Conservation (phyloP, 495 filamentous ascomycete species). For the Podospora pseudopauciseta region DNA sequence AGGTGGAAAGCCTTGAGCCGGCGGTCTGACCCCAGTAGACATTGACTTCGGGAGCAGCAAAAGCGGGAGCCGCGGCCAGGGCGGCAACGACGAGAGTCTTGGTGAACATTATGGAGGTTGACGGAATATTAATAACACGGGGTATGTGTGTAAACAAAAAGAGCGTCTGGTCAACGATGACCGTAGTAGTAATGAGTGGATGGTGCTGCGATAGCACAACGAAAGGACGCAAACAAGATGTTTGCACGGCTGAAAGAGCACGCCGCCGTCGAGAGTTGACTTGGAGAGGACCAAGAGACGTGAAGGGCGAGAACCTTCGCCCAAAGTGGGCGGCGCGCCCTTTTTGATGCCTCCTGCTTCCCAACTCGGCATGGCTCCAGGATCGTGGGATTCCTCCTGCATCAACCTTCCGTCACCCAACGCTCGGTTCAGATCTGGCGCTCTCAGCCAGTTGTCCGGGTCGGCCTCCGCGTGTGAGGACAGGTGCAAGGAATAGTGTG, state of each 20-base stretch:
- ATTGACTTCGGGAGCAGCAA: slow-evolving; percentile 33
- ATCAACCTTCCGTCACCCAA: neutral
- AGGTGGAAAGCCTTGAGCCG: slow-evolving; percentile 25
- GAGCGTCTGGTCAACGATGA: slow-evolving; percentile 9
- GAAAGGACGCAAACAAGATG: slow-evolving; percentile 49
- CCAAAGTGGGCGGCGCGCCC: slow-evolving; percentile 16
- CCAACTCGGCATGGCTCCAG: slow-evolving; percentile 3
- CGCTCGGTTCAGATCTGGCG: neutral
- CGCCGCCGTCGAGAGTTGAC: slow-evolving; percentile 38
- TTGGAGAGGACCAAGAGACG: slow-evolving; percentile 24
- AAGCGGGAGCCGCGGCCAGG: slow-evolving; percentile 30
- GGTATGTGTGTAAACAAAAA: slow-evolving; percentile 17
- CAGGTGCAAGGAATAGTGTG: neutral
- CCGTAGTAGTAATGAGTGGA: slow-evolving; percentile 6
- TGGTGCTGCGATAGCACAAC: slow-evolving; percentile 30
- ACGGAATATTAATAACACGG: slow-evolving; percentile 25
- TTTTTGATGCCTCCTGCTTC: slow-evolving; percentile 16
- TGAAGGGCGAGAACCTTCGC: slow-evolving; percentile 15
- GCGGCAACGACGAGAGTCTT: slow-evolving; percentile 35
- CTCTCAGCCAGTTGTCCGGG: neutral
- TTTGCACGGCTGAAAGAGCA: slow-evolving; percentile 38
- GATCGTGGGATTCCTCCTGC: slow-evolving; percentile 1
- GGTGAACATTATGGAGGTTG: slow-evolving; percentile 33
- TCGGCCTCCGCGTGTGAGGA: neutral
- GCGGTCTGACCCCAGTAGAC: slow-evolving; percentile 36